Evolutionary conservation across 2,329 filamentous ascomycete species (phyloP), one percentile per base, ranked within the genome.

Genomic region (Hymenoscyphus albidus): DNA sequence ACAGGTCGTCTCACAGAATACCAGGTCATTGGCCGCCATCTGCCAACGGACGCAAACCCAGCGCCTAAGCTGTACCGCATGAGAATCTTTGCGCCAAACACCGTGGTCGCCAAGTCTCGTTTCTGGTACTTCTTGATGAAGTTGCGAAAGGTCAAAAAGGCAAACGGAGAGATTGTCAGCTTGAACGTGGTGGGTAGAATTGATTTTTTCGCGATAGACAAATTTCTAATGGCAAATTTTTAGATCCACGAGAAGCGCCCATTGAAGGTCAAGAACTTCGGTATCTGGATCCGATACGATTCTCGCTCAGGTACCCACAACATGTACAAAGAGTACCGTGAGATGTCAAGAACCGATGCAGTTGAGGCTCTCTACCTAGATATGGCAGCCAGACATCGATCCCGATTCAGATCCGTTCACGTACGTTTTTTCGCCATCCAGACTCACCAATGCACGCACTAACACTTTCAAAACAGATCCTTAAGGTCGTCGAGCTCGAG

Each of bases 291-390:
- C 85, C 93, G 96, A 80, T 99, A 99, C 86, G 94, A 99, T 85
- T 99, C 96, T 70, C 94, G 95, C 83, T 98, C 95, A 77, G 95
- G 95, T 77, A 99, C 95, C 77, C 95, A 99, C 93, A 99, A 99
- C 91, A 99, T 99, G 95, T 99, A 99, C 92, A 98, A 98, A 90
- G 95, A 99, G 90, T 98, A 97, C 91, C 92, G 95, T 80, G 95
- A 98, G 88, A 91, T 98, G 88, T 94, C 91, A 80, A 88, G 95
- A 82, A 91, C 90, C 78, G 94, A 95, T 75, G 95, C 95, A 74
- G 94, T 98, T 78, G 91, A 98, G 84, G 84, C 94, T 75, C 88
- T 99, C 80, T 99, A 99, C 90, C 91, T 95, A 83, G 95, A 99
- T 86, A 98, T 99, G 95, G 93, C 95, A 76, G 94, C 96, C 81